Evolutionary conservation across 108 stramenopile genomes (phyloP).

Genomic region (Mayamaea pseudoterrestris): DNA sequence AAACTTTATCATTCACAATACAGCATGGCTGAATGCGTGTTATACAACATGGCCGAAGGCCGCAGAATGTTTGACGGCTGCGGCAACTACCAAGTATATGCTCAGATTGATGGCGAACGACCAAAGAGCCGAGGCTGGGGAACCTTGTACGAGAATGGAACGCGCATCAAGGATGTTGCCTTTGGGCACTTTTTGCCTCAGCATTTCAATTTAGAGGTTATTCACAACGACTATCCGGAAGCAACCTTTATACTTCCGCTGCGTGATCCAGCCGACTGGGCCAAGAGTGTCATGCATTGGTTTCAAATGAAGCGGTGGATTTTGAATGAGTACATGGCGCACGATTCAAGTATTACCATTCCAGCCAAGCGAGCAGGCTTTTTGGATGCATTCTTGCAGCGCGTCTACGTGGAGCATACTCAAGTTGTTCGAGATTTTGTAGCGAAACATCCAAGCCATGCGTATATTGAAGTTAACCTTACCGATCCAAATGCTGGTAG

Average conservation of each 20-base stretch:
- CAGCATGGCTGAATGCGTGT: constrained; percentile 4
- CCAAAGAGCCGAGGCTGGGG: too few relatives aligned
- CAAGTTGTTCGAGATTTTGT: neutral
- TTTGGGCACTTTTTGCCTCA: constrained; percentile 23
- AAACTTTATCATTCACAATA: too few relatives aligned
- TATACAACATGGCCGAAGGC: constrained; percentile 2
- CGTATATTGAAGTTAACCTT: too few relatives aligned
- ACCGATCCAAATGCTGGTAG: too few relatives aligned
- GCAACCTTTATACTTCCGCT: constrained; percentile 17
- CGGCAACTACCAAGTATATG: constrained; percentile 11
- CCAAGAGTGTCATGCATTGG: constrained; percentile 13
- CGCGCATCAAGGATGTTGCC: too few relatives aligned
- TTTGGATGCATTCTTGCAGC: too few relatives aligned
- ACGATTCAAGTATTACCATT: too few relatives aligned
- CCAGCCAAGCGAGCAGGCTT: too few relatives aligned
- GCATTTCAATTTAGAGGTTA: constrained; percentile 9
- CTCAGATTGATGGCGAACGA: constrained; percentile 18
- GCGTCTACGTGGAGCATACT: constrained; percentile 3
- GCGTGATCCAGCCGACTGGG: constrained; percentile 6
- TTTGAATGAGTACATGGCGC: neutral
- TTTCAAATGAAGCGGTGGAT: constrained; percentile 15
- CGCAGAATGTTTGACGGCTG: neutral
- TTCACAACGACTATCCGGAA: constrained; percentile 13
- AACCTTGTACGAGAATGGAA: too few relatives aligned
- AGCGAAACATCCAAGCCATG: too few relatives aligned